Evolutionary conservation across 1,284 basidiomycete species (phyloP).

Genomic region (Melampsora abietis-canadensis): DNA sequence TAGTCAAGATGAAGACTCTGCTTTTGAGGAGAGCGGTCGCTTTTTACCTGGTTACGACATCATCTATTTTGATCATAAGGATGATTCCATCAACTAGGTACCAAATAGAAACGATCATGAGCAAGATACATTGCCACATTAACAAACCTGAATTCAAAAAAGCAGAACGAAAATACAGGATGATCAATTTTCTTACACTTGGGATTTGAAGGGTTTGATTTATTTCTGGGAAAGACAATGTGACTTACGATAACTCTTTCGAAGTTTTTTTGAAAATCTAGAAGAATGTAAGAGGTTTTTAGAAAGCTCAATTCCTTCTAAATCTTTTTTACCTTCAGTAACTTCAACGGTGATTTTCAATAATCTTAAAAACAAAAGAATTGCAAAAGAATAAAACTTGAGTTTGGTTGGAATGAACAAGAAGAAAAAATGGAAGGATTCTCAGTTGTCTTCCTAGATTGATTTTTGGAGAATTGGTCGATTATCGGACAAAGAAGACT

Average conservation of each 20-base stretch:
- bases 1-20: background rate
- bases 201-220: no score
- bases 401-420: no score
- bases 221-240: no score
- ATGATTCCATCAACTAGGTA: background rate
- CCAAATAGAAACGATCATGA: constrained; percentile 2
- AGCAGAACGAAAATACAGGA: no score
- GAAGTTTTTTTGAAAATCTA: background rate
- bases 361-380: background rate
- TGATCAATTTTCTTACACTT: no score
- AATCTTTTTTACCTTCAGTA: background rate
- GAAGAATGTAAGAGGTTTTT: no score
- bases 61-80: background rate
- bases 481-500: background rate
- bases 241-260: background rate
- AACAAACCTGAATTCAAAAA: background rate
- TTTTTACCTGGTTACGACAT: background rate
- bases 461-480: no score
- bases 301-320: no score
- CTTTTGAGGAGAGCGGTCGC: background rate
- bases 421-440: background rate
- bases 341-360: background rate
- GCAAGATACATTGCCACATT: background rate
- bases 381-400: background rate
- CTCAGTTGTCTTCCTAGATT: no score